Evolutionary conservation across 2,329 filamentous ascomycete species (phyloP), one percentile per base, ranked within the genome.

Genomic region (Cercospora zeae-maydis): DNA sequence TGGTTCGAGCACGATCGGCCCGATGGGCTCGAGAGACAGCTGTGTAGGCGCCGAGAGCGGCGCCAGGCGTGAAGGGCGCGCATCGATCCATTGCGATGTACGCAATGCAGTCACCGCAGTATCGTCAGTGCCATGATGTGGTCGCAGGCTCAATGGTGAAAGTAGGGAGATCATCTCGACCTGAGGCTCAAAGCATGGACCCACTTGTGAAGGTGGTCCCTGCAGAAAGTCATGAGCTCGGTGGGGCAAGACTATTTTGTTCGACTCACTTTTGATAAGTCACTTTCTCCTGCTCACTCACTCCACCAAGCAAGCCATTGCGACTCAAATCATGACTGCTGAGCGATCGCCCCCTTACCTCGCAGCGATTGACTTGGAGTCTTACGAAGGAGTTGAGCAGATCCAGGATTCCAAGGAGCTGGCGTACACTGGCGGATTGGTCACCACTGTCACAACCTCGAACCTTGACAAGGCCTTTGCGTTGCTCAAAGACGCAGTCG

Each of bases 361-460:
- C 59, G 78, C 80, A 57, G 78, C 80, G 66, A 81, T 83, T 73
- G 79, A 83, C 72, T 69, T 83, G 58, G 68, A 74, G 47, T 73
- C 68, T 45, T 79, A 78, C 72, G 72, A 78, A 66, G 74, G 78
- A 66, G 69, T 80, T 65, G 70, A 79, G 42, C 76, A 78, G 59
- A 84, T 84, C 62, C 79, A 87, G 61, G 76, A 78, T 34, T 62
- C 65, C 13, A 67, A 70, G 49, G 64, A 78, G 78, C 65, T 88
- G 66, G 81, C 84, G 33, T 86, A 84, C 74, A 79, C 88, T 59
- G 84, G 84, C 67, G 81, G 81, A 62, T 81, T 86, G 62, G 83
- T 86, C 69, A 76, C 84, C 60, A 80, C 78, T 67, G 80, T 83
- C 61, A 81, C 81, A 16, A 76, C 77, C 21, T 60, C 69, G 33